Evolutionary conservation across 78 protist genomes (phyloP).

Genomic region (Monosiga brevicollis): DNA sequence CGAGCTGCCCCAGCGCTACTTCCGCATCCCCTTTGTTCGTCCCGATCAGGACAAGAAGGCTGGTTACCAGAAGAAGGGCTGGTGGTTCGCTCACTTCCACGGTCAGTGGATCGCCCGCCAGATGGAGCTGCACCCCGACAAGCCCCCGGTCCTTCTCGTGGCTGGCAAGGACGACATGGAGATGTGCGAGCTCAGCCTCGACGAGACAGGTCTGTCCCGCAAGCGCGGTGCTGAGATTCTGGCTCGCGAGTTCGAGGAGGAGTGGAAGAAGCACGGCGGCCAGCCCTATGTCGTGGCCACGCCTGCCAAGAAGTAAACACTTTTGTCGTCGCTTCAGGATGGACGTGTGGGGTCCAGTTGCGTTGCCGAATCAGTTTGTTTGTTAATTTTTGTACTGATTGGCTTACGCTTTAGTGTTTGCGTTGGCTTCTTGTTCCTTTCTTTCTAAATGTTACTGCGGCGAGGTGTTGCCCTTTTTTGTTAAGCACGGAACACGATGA

Average conservation of each 20-base stretch:
- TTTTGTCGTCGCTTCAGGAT: too few species aligned
- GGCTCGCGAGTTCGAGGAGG: neutral
- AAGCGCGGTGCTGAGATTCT: conserved; percentile 1
- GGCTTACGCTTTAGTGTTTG: too few species aligned
- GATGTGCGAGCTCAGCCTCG: conserved; percentile 11
- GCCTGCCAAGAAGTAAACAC: neutral
- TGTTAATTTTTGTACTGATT: too few species aligned
- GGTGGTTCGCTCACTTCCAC: conserved; percentile 9
- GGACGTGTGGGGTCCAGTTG: too few species aligned
- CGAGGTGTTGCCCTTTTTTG: too few species aligned
- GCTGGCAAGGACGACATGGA: conserved; percentile 8
- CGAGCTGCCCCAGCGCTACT: conserved; percentile 3
- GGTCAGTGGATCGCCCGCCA: conserved; percentile 2
- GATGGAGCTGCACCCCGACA: conserved; percentile 3
- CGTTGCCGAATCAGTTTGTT: too few species aligned
- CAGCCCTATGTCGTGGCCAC: neutral
- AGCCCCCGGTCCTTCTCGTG: neutral
- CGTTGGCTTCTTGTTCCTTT: too few species aligned
- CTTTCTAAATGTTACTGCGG: too few species aligned
- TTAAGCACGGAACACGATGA: too few species aligned
- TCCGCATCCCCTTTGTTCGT: neutral
- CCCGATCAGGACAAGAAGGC: neutral
- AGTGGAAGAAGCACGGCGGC: neutral
- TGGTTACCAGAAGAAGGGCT: neutral
- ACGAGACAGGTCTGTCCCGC: conserved; percentile 2